Conservation (phyloP, 2,329 filamentous ascomycete species). For the Hymenoscyphus linearis region DNA sequence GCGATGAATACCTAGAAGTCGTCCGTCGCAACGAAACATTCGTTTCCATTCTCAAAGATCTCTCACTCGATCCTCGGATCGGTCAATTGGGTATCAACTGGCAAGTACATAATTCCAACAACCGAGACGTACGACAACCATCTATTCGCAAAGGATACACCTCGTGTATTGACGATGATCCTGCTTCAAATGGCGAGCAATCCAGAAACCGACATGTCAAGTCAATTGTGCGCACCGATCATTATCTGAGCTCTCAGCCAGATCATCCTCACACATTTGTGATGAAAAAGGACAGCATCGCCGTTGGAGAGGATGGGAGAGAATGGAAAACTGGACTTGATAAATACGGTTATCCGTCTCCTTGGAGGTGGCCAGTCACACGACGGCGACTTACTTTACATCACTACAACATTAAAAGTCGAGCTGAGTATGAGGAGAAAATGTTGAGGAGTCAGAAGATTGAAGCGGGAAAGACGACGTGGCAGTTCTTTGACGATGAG, state of each 20-base stretch:
- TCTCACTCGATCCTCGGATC: neutral
- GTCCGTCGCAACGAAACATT: constrained; percentile 5
- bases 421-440: constrained; percentile 4
- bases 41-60: constrained; percentile 1
- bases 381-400: constrained; percentile 1
- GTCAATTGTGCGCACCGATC: constrained; percentile 3
- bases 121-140: neutral
- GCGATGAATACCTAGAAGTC: constrained; percentile 2
- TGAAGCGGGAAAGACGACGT: constrained; percentile 3
- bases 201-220: constrained; percentile 1
- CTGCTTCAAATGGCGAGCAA: neutral
- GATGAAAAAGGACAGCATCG: constrained; percentile 2
- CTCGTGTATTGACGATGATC: constrained; percentile 3
- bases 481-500: constrained; percentile 2
- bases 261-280: constrained; percentile 1
- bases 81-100: constrained; percentile 1
- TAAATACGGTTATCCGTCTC: neutral
- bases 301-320: constrained; percentile 3
- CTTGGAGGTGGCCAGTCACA: constrained; percentile 1
- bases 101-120: constrained; percentile 5
- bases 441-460: constrained; percentile 4
- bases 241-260: neutral
- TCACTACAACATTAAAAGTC: constrained; percentile 5
- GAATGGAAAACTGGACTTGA: neutral
- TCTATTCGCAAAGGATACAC: constrained; percentile 3